phyloP scores from a whole-genome alignment of 2,329 filamentous ascomycete species.

The Penicillium janthinellum region DNA sequence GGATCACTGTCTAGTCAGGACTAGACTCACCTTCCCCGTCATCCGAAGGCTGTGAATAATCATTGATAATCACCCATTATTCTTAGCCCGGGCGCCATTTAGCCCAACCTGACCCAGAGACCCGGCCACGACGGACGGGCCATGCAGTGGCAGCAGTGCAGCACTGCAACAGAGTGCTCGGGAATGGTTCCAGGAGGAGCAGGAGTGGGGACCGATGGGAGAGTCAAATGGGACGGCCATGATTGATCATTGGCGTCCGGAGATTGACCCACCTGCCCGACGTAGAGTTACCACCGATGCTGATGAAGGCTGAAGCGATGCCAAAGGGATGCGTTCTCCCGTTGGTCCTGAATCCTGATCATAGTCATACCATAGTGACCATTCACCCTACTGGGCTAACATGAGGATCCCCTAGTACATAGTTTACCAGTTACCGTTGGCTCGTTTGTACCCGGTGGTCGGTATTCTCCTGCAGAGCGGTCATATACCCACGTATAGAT shows the following conservation, averaged over 20 bases:
- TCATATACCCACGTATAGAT: neutral
- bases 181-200: slow-evolving; percentile 7
- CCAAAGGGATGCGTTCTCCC: neutral
- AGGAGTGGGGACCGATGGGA: slow-evolving; percentile 1
- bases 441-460: neutral
- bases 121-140: neutral
- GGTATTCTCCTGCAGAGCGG: neutral
- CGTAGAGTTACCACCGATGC: neutral
- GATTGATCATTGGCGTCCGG: neutral
- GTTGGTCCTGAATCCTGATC: neutral
- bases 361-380: neutral
- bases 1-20: too few relatives aligned
- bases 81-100: too few relatives aligned
- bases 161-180: neutral
- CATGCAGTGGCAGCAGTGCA: neutral
- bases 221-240: neutral
- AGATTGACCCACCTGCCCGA: neutral
- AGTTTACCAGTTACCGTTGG: too few relatives aligned
- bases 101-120: neutral
- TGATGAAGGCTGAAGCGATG: slow-evolving; percentile 1
- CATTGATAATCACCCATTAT: neutral
- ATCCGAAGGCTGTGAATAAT: neutral
- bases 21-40: too few relatives aligned
- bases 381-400: too few relatives aligned
- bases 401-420: too few relatives aligned